phyloP scores from a whole-genome alignment of 2,329 filamentous ascomycete species.

The Fusarium citri region DNA sequence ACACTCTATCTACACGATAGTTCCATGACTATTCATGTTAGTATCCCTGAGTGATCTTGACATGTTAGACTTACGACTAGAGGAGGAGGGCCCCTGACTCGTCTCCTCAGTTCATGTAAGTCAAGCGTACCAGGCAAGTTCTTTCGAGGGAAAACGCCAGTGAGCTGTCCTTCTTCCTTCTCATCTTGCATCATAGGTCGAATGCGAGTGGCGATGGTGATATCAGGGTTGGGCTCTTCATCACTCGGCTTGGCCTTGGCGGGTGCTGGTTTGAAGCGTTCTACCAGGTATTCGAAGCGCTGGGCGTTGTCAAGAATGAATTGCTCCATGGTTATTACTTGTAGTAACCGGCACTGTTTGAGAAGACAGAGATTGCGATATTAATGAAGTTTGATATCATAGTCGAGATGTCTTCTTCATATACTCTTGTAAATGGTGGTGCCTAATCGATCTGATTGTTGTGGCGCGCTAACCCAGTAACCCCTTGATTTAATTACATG shows the following conservation, averaged over 20 bases:
- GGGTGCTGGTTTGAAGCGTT: constrained; percentile 42
- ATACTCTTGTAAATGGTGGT: constrained; percentile 25
- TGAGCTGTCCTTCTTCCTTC: constrained; percentile 43
- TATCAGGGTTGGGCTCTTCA: constrained; percentile 41
- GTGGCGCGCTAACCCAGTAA: constrained; percentile 38
- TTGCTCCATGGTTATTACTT: constrained; percentile 47
- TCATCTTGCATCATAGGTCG: constrained; percentile 54
- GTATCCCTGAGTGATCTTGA: too few relatives aligned
- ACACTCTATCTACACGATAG: constrained; percentile 53
- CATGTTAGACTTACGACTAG: constrained; percentile 45
- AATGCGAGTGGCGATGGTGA: constrained; percentile 53
- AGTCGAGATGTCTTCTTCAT: neutral
- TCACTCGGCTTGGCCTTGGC: constrained; percentile 6
- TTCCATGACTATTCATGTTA: constrained; percentile 47
- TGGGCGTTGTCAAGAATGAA: constrained; percentile 49
- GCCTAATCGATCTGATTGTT: constrained; percentile 26
- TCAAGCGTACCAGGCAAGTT: constrained; percentile 43
- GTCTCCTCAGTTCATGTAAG: constrained; percentile 53
- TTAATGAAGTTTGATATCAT: neutral
- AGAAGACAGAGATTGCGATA: rapidly evolving
- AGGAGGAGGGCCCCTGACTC: constrained; percentile 48
- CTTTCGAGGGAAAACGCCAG: constrained; percentile 34
- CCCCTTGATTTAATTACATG: neutral
- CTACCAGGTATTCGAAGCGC: constrained; percentile 47
- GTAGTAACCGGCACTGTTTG: neutral